Evolutionary conservation across 345 rosid species (phyloP).

Genomic region (Psidium friedrichsthalianum): DNA sequence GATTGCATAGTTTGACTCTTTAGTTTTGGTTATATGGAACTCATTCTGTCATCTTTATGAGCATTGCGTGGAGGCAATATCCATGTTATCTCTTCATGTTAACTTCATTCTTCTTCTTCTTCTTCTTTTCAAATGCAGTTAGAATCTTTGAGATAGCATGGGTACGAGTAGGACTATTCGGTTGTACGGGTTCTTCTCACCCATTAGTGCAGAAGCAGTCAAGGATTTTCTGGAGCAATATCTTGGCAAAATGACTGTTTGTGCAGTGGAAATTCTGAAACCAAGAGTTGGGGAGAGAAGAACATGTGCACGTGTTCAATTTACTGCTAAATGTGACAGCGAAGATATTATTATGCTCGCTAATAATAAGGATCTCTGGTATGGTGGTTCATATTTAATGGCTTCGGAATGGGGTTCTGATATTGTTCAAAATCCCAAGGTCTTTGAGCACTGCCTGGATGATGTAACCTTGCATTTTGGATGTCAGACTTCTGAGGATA

Average conservation of each 20-base stretch:
- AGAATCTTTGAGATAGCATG: neutral
- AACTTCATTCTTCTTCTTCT: neutral
- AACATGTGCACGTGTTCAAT: slow-evolving; percentile 12
- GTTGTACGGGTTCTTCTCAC: slow-evolving; percentile 6
- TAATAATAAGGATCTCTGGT: slow-evolving; percentile 2
- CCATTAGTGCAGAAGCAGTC: neutral
- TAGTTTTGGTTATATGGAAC: neutral
- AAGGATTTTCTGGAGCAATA: slow-evolving; percentile 8
- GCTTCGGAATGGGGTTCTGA: neutral
- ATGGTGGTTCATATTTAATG: slow-evolving; percentile 7
- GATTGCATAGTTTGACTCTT: neutral
- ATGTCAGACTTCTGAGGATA: slow-evolving; percentile 6
- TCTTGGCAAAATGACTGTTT: slow-evolving; percentile 3
- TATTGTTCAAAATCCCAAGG: slow-evolving; percentile 1
- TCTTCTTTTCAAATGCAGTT: neutral
- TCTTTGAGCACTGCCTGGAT: neutral
- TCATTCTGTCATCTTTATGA: neutral
- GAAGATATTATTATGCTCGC: neutral
- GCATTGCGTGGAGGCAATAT: neutral
- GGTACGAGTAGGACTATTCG: neutral
- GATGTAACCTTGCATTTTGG: slow-evolving; percentile 13
- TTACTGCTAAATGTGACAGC: neutral
- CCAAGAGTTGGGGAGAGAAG: slow-evolving; percentile 1
- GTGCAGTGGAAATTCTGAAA: neutral
- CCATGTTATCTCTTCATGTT: neutral